These are phyloP conservation scores for Artemisia tridentata DNA, from an alignment of 129 eudicot genomes.

Conservation along the genomic window DNA sequence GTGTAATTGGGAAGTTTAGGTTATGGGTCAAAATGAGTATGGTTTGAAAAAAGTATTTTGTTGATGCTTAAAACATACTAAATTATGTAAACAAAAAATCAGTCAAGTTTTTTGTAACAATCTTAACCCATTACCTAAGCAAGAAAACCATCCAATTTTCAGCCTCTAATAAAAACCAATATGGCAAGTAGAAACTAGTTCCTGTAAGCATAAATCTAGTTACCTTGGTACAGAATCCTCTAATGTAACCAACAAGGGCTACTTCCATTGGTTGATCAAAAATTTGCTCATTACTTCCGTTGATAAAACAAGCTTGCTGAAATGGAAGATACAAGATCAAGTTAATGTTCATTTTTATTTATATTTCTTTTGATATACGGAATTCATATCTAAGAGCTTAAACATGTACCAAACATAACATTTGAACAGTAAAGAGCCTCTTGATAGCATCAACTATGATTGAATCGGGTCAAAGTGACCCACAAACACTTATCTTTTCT, in stretches of 20 bases:
- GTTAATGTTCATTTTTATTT: neutral
- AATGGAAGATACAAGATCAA: slow-evolving; percentile 8
- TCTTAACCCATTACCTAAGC: neutral
- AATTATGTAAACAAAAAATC: too few species aligned
- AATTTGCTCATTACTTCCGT: slow-evolving; percentile 31
- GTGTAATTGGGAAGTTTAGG: too few species aligned
- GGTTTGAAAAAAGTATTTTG: too few species aligned
- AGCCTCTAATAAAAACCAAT: neutral
- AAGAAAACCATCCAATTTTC: neutral
- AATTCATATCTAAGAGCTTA: neutral
- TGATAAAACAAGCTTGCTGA: slow-evolving; percentile 48
- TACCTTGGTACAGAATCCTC: slow-evolving; percentile 59
- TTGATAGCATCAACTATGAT: too few species aligned
- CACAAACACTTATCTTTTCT: too few species aligned
- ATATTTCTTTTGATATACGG: neutral
- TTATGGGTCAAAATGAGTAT: too few species aligned
- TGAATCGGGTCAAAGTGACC: too few species aligned
- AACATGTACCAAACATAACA: neutral
- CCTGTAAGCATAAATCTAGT: neutral
- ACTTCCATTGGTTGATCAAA: slow-evolving; percentile 41
- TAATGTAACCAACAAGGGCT: slow-evolving; percentile 62
- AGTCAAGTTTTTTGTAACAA: too few species aligned
- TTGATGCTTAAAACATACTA: too few species aligned
- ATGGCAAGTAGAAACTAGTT: too few species aligned
- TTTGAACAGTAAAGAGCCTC: neutral